Conservation (phyloP, 129 eudicot genomes). For the Rutidosis leptorrhynchoides region DNA sequence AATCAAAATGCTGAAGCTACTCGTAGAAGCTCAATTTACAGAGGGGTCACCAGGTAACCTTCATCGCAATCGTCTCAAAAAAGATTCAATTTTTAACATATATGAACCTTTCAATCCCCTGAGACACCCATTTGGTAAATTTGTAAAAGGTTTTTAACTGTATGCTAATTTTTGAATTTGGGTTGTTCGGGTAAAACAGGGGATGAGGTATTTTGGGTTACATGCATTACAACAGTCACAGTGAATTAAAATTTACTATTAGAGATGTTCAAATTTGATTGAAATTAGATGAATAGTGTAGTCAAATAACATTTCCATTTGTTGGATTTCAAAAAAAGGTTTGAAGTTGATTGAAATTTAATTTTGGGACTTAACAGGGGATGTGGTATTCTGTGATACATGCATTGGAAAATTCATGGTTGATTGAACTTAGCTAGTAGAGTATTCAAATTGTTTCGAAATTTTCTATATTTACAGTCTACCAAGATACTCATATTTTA, state of each 20-base stretch:
- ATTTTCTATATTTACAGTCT: neutral
- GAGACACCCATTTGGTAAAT: slow-evolving; percentile 14
- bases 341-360: neutral
- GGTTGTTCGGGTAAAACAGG: slow-evolving; percentile 22
- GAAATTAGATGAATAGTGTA: neutral
- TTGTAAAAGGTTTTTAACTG: neutral
- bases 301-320: neutral
- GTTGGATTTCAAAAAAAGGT: neutral
- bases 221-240: slow-evolving; percentile 25
- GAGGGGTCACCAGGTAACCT: slow-evolving; percentile 88
- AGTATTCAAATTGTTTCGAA: neutral
- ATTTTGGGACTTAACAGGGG: slow-evolving; percentile 23
- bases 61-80: slow-evolving; percentile 8
- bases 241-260: neutral
- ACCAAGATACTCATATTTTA: neutral
- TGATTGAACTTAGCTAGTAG: neutral
- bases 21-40: slow-evolving; percentile 79
- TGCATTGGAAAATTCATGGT: slow-evolving; percentile 24
- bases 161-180: slow-evolving; percentile 11
- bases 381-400: slow-evolving; percentile 18
- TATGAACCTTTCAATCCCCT: neutral
- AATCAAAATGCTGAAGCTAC: slow-evolving; percentile 40
- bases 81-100: neutral
- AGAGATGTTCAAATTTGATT: neutral
- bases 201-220: slow-evolving; percentile 11